phyloP scores from a whole-genome alignment of 1,284 basidiomycete genomes.

The Rhodotorula sp. region DNA sequence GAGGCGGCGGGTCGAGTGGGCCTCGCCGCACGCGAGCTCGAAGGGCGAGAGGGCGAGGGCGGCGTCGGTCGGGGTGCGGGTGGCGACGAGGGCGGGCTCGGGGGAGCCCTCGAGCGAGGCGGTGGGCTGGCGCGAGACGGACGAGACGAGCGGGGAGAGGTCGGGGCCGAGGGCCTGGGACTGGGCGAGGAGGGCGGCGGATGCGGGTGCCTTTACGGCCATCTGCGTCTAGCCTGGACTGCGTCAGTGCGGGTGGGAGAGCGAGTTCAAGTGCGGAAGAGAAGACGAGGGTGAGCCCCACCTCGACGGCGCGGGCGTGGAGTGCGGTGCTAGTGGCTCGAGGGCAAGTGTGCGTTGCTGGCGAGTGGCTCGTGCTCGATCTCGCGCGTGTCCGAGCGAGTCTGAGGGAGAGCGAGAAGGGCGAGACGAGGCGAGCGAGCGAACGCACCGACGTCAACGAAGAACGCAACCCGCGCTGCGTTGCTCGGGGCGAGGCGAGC shows the following conservation, averaged over 20 bases:
- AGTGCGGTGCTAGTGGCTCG: too few relatives aligned
- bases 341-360: too few relatives aligned
- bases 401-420: not conserved
- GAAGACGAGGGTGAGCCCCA: too few relatives aligned
- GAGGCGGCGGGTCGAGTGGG: constrained; percentile 10
- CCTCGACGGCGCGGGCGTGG: too few relatives aligned
- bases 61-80: constrained; percentile 1
- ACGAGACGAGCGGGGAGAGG: constrained; percentile 10
- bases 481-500: too few relatives aligned
- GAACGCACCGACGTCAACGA: not conserved
- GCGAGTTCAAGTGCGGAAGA: not conserved
- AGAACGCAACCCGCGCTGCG: too few relatives aligned
- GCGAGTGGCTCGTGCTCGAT: too few relatives aligned
- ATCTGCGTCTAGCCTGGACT: not conserved
- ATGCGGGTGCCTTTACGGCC: not conserved
- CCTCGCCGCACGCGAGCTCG: constrained; percentile 3
- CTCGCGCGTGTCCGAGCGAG: not conserved
- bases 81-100: not conserved
- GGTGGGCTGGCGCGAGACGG: not conserved
- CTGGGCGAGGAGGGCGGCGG: constrained; percentile 11
- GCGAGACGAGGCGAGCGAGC: not conserved
- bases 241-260: too few relatives aligned
- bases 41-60: not conserved
- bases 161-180: constrained; percentile 14
- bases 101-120: not conserved